These are phyloP conservation scores for Boechera divaricarpa DNA, from an alignment of 345 rosid species.

Conservation along the genomic window DNA sequence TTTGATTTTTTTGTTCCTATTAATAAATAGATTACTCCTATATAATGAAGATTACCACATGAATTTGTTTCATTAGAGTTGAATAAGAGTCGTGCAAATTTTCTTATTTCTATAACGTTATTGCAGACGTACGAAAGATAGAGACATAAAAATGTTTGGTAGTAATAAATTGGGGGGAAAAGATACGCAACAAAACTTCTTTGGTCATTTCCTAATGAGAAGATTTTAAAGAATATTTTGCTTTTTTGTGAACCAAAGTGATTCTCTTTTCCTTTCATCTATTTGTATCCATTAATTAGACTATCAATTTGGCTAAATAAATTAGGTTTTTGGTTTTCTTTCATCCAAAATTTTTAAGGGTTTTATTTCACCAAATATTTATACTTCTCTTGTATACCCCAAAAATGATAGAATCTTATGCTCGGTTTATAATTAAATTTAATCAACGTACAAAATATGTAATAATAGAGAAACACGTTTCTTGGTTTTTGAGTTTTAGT, in stretches of 20 bases:
- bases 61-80: conserved; percentile 5
- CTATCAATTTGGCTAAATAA: conserved; percentile 3
- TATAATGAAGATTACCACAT: not conserved
- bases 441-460: too few relatives aligned
- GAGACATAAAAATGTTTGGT: conserved; percentile 24
- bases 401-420: not conserved
- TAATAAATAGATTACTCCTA: not conserved
- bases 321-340: not conserved
- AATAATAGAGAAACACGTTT: not conserved
- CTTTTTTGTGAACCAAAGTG: conserved; percentile 35
- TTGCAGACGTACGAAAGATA: conserved; percentile 26
- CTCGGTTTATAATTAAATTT: not conserved
- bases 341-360: not conserved
- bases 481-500: not conserved
- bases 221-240: conserved; percentile 21
- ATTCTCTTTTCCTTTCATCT: conserved; percentile 25
- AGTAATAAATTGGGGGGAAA: not conserved
- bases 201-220: conserved; percentile 29
- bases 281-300: conserved; percentile 27
- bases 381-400: not conserved
- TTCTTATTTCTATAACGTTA: not conserved
- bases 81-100: conserved; percentile 12
- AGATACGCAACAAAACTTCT: conserved; percentile 22
- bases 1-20: too few relatives aligned
- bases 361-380: not conserved